Conservation (phyloP, 2,329 filamentous ascomycete species). For the Neocucurbitaria cava region DNA sequence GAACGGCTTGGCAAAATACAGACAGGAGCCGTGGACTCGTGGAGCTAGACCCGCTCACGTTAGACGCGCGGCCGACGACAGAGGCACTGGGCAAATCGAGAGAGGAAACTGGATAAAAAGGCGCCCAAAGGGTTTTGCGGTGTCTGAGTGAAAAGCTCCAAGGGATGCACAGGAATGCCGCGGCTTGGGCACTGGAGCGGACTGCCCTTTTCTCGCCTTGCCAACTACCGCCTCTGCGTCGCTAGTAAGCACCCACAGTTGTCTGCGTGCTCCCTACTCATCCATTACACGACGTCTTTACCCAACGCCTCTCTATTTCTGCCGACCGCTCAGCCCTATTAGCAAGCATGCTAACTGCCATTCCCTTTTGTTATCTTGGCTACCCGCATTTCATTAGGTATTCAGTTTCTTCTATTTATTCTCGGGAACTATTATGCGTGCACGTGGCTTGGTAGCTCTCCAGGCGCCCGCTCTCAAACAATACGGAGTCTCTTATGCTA, state of each 20-base stretch:
- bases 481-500: slow-evolving; percentile 17
- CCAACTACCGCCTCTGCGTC: slow-evolving; percentile 4
- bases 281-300: background rate
- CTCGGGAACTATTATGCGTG: background rate
- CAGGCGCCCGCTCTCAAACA: slow-evolving; percentile 16
- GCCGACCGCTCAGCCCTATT: background rate
- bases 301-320: background rate
- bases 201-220: background rate
- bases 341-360: background rate
- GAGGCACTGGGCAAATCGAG: too few relatives aligned
- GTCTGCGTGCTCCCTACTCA: slow-evolving; percentile 15
- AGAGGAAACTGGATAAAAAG: slow-evolving; percentile 4
- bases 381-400: background rate
- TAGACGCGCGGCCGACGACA: slow-evolving; percentile 25
- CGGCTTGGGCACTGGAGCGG: background rate
- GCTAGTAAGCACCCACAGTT: slow-evolving; percentile 16
- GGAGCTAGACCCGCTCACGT: slow-evolving; percentile 19
- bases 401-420: background rate
- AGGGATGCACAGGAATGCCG: background rate
- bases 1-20: slow-evolving; percentile 25
- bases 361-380: background rate
- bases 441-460: background rate
- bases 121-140: background rate
- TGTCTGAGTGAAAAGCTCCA: background rate
- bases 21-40: too few relatives aligned